Base-by-base conservation (phyloP, 2,329 filamentous ascomycete species). In the Ophiosphaerella korrae region DNA sequence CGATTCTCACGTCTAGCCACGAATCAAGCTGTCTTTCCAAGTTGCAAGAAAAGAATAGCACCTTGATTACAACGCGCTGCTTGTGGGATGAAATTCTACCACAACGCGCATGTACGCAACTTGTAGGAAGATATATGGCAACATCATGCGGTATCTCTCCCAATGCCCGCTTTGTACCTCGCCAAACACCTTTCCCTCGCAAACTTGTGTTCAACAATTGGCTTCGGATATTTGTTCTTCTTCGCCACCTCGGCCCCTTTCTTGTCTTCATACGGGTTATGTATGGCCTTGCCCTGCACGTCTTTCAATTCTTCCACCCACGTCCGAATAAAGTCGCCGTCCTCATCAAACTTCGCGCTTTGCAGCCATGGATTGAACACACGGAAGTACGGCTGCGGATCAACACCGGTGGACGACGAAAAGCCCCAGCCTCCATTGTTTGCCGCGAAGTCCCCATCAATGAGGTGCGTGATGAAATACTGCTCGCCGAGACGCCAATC, bases 351-450 rank as follows among this genome's bases (percentile, higher is more conserved):
- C 73, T 88, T 92, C 78, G 94, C 89, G 61, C 88, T 90, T 77
- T 96, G 92, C 14, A 90, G 75, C 38, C 91, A 70, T 0, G 92
- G 92, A 64, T 95, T 96, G 75, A 96, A 96, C 44, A 96, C 89
- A 6, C 91, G 82, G 57, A 96, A 96, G 69, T 95, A 96, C 0
- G 92, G 91, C 73, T 96, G 89, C 1, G 90, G 89, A 71, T 95
- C 90, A 6, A 92, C 89, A 1, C 90, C 88, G 0, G 86, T 87
- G 14, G 81, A 84, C 4, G 87, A 85, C 21, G 80, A 74, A 58
- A 87, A 87, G 0, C 84, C 86, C 85, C 85, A 88, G 0, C 85
- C 85, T 7, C 85, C 84, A 55, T 89, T 76, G 59, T 82, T 79
- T 47, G 80, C 77, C 18, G 73, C 71, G 51, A 83, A 69, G 64